Percentiles rank a stretch among this genome's conserved stretches.
phyloP scores from a whole-genome alignment of 257 asterid species.

The Penstemon newberryi region DNA sequence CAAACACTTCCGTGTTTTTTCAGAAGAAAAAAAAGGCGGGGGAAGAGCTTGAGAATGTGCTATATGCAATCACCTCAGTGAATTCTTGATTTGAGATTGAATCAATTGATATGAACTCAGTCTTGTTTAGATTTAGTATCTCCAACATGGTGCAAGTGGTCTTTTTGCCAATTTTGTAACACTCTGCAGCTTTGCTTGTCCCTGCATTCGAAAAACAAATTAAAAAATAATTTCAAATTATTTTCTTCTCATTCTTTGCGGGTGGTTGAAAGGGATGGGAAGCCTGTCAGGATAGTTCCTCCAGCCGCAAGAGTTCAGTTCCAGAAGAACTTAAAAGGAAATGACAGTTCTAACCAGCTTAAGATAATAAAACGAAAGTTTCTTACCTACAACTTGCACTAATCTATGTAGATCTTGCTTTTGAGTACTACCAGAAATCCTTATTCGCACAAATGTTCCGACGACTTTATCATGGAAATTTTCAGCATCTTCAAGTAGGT shows the following conservation, averaged over 20 bases:
- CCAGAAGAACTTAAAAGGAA: constrained; percentile 7
- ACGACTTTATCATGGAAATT: constrained; percentile 68
- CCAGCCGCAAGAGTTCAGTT: neutral
- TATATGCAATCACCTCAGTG: constrained; percentile 68
- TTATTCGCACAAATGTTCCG: constrained; percentile 92
- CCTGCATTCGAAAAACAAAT: constrained; percentile 51
- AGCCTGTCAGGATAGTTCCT: no score
- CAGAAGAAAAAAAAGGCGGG: constrained; percentile 7
- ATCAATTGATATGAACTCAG: constrained; percentile 82
- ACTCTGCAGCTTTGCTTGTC: constrained; percentile 74
- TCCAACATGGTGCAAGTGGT: constrained; percentile 80
- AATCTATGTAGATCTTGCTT: constrained; percentile 97
- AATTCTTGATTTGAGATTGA: constrained; percentile 96
- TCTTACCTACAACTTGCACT: constrained; percentile 94
- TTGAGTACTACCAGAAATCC: constrained; percentile 80
- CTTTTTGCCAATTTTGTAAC: constrained; percentile 90
- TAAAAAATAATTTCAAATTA: no score
- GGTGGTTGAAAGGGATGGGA: neutral
- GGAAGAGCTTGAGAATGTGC: neutral
- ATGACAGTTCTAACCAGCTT: constrained; percentile 19
- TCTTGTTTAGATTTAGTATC: constrained; percentile 88
- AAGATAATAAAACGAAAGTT: constrained; percentile 24
- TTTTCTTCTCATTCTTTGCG: no score
- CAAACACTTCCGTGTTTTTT: neutral
- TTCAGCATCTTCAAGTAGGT: constrained; percentile 82